A percentile compares a stretch with the other conserved stretches of the same genome.
These are phyloP conservation scores for Penicillium canescens DNA, from an alignment of 495 filamentous ascomycete genomes.

Conservation along the genomic window DNA sequence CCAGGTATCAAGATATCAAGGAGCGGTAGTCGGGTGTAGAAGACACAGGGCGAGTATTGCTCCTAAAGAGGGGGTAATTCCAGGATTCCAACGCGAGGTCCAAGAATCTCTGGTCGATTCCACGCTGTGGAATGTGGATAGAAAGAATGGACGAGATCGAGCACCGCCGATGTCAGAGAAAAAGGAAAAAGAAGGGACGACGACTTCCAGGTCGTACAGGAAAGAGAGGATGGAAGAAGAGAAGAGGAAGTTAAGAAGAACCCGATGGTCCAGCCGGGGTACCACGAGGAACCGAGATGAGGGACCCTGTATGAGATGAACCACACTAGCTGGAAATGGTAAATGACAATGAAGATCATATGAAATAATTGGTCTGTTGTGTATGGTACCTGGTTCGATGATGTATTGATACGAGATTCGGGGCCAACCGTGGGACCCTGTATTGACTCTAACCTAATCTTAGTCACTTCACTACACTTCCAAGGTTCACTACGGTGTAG, in stretches of 20 bases:
- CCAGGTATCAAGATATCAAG: slow-evolving; percentile 1
- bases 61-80: slow-evolving; percentile 11
- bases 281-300: slow-evolving; percentile 12
- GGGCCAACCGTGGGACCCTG: too few relatives aligned
- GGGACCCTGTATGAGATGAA: slow-evolving; percentile 4
- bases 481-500: too few relatives aligned
- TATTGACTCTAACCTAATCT: too few relatives aligned
- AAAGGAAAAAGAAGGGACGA: slow-evolving; percentile 27
- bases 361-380: neutral
- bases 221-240: slow-evolving; percentile 3
- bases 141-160: slow-evolving; percentile 35
- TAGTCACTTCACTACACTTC: too few relatives aligned
- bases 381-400: too few relatives aligned
- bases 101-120: slow-evolving; percentile 12
- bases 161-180: slow-evolving; percentile 23
- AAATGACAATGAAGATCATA: neutral
- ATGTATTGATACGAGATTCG: too few relatives aligned
- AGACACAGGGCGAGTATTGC: neutral
- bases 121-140: slow-evolving; percentile 29
- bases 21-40: slow-evolving; percentile 1
- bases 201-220: slow-evolving; percentile 30
- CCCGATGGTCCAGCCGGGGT: neutral
- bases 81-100: slow-evolving; percentile 27
- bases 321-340: neutral
- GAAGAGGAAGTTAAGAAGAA: neutral